Conservation (phyloP, 2,329 filamentous ascomycete genomes). For the Cercospora zeae-maydis region DNA sequence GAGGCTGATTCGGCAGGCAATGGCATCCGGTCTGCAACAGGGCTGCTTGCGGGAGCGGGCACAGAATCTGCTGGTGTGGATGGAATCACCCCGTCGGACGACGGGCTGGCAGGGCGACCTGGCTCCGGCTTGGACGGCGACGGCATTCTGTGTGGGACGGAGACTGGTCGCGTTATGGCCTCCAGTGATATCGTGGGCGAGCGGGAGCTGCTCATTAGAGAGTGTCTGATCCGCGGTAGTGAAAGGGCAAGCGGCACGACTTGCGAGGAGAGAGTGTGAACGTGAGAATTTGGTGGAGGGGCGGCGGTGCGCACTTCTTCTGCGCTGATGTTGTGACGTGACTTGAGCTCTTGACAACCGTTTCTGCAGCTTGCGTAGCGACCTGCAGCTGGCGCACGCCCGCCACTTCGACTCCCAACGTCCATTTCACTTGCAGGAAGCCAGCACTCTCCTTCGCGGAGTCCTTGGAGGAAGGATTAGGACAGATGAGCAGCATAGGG, state of each 20-base stretch:
- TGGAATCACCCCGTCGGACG: neutral
- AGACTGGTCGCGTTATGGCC: neutral
- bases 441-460: neutral
- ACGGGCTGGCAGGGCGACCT: neutral
- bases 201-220: neutral
- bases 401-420: neutral
- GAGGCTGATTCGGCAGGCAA: neutral
- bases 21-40: neutral
- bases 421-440: neutral
- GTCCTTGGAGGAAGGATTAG: neutral
- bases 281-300: neutral
- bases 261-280: neutral
- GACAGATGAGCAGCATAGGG: neutral
- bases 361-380: neutral
- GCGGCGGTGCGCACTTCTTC: neutral
- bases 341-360: neutral
- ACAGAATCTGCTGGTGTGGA: neutral
- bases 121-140: neutral
- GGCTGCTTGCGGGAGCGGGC: neutral
- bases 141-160: neutral
- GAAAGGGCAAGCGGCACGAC: neutral
- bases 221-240: neutral
- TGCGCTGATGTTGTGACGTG: neutral
- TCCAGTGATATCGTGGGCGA: neutral
- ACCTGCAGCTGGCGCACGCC: neutral